Evolutionary conservation across 2,329 filamentous ascomycete genomes (phyloP), one percentile per base, ranked within the genome.

Genomic region (Sordariomycetes sp.): DNA sequence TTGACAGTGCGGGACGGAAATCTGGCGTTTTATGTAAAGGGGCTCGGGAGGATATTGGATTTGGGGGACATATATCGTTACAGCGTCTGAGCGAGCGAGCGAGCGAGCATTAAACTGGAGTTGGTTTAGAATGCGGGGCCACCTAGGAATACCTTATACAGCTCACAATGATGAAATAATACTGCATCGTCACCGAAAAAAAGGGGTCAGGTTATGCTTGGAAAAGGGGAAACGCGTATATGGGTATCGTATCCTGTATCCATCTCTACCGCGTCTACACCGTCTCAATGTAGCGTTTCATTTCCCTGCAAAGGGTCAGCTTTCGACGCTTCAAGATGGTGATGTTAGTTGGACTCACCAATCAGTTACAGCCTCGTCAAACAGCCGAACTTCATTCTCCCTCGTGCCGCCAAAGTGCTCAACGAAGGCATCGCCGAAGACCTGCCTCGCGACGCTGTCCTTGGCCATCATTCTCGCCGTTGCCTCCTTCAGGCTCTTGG

Each of bases 331-430:
- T 19, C 24, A 18, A 24, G 15, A 21, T n/a, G 20, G 18, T 8
- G n/a, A n/a, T n/a, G n/a, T n/a, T n/a, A n/a, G n/a, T n/a, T n/a
- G 8, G 36, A 78, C 82, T 57, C 69, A 90, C 87, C 90, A 96
- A 58, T 96, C 92, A 15, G 92, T 96, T 6, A 96, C 90, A 3
- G 88, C 88, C 57, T 96, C 90, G 48, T 96, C 88, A 82, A 85
- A 98, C 15, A 94, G 61, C 40, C 84, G 68, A 38, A 92, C 72
- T 61, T 98, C 92, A 58, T 98, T 88, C 56, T 94, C 82, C 43
- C 92, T 74, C 14, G 90, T 94, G 12, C 92, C 92, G 10, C 81
- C 86, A 63, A 81, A 98, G 57, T 96, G 92, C 12, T 96, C 88
- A 4, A 98, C 92, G 60, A 98, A 98, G 8, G 82, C 84, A 55